These are phyloP conservation scores for Vigna angularis DNA, from an alignment of 306 rosid genomes.

Conservation along the genomic window DNA sequence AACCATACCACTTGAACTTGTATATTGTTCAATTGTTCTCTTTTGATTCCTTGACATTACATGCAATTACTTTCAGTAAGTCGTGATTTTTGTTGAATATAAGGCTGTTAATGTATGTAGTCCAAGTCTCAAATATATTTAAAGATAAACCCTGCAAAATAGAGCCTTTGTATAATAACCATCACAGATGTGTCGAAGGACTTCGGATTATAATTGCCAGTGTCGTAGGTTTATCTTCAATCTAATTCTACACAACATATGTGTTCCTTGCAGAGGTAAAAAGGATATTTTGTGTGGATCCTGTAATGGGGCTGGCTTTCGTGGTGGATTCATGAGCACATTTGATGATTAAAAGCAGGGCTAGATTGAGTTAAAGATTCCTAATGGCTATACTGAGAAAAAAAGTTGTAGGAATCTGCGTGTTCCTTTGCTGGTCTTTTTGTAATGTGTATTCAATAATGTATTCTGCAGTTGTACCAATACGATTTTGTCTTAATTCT, in stretches of 20 bases:
- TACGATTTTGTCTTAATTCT: conserved; percentile 43
- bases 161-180: background rate
- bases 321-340: conserved; percentile 94
- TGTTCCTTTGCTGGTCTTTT: conserved; percentile 35
- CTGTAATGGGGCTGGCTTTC: conserved; percentile 96
- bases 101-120: background rate
- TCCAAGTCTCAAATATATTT: background rate
- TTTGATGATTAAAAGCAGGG: conserved; percentile 62
- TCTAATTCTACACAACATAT: background rate
- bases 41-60: conserved; percentile 17
- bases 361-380: conserved; percentile 35
- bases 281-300: conserved; percentile 82
- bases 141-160: background rate
- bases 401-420: conserved; percentile 31
- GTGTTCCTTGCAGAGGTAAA: conserved; percentile 80
- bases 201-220: conserved; percentile 18
- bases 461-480: conserved; percentile 15
- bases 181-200: background rate
- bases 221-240: conserved; percentile 11
- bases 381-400: conserved; percentile 17
- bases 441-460: conserved; percentile 11
- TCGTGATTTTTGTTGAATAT: background rate
- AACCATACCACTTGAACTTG: conserved; percentile 7
- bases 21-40: background rate
- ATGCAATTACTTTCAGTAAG: background rate